A percentile compares a stretch with the other conserved stretches of the same genome.
phyloP scores from a whole-genome alignment of 2,329 filamentous ascomycete species.

The Colletotrichum magnum region DNA sequence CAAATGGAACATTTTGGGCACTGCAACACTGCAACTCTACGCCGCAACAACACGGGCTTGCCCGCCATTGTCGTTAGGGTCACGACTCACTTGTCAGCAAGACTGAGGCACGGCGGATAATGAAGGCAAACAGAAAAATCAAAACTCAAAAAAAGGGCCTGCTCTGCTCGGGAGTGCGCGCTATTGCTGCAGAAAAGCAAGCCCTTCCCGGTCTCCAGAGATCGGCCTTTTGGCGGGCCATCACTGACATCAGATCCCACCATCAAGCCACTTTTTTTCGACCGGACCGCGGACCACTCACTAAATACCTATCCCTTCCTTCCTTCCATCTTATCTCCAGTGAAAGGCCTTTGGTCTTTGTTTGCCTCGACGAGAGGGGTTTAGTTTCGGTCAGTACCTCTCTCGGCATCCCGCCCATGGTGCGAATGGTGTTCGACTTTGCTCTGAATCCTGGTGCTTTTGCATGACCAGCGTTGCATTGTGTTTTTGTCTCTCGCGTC shows the following conservation, averaged over 20 bases:
- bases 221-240: constrained; percentile 32
- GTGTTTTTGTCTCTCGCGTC: not conserved
- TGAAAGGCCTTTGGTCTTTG: no score
- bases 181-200: not conserved
- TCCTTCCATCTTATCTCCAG: constrained; percentile 2
- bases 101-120: no score
- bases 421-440: no score
- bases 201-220: constrained; percentile 3
- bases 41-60: not conserved
- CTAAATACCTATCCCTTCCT: not conserved
- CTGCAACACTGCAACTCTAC: not conserved
- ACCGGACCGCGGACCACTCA: not conserved
- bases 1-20: constrained; percentile 7
- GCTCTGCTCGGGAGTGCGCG: not conserved
- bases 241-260: constrained; percentile 12
- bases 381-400: no score
- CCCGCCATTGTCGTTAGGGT: no score
- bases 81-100: no score
- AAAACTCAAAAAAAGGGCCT: no score
- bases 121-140: no score
- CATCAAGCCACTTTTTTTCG: constrained; percentile 8
- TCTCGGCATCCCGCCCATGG: no score
- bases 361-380: no score
- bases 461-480: no score
- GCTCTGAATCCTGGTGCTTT: no score